Conservation (phyloP, 2,329 filamentous ascomycete species). For the Cladosporium velox region DNA sequence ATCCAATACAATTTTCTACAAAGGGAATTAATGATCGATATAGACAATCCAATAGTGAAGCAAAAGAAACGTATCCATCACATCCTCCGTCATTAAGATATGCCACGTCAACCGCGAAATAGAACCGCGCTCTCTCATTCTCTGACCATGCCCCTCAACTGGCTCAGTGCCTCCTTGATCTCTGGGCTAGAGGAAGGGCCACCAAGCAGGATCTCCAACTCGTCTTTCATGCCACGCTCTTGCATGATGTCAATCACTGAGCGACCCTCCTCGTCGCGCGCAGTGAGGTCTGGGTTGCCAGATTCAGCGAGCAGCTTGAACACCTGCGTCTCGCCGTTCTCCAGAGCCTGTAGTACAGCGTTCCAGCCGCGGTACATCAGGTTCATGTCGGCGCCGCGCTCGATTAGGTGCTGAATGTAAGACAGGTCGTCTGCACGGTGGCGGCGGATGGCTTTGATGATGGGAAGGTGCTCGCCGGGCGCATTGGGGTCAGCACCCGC, state of each 20-base stretch:
- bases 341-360: conserved; percentile 64
- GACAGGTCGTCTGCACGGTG: conserved; percentile 59
- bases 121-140: not conserved
- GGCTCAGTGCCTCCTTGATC: conserved; percentile 24
- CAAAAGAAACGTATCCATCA: not conserved
- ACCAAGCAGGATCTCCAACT: conserved; percentile 30
- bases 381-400: conserved; percentile 67
- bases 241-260: conserved; percentile 61
- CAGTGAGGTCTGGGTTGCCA: conserved; percentile 54
- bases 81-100: not conserved
- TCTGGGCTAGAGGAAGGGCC: conserved; percentile 25
- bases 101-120: not conserved
- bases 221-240: conserved; percentile 60
- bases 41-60: not conserved
- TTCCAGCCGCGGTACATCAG: conserved; percentile 68
- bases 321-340: conserved; percentile 61
- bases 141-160: conserved; percentile 12
- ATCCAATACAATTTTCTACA: not conserved
- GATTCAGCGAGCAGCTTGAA: conserved; percentile 55
- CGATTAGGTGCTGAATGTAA: conserved; percentile 64
- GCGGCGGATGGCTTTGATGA: conserved; percentile 68
- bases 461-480: conserved; percentile 69
- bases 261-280: conserved; percentile 56
- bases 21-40: not conserved
- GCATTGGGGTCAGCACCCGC: conserved; percentile 65